These are phyloP conservation scores for Lippia alba DNA, from an alignment of 305 asterid genomes.

Conservation along the genomic window DNA sequence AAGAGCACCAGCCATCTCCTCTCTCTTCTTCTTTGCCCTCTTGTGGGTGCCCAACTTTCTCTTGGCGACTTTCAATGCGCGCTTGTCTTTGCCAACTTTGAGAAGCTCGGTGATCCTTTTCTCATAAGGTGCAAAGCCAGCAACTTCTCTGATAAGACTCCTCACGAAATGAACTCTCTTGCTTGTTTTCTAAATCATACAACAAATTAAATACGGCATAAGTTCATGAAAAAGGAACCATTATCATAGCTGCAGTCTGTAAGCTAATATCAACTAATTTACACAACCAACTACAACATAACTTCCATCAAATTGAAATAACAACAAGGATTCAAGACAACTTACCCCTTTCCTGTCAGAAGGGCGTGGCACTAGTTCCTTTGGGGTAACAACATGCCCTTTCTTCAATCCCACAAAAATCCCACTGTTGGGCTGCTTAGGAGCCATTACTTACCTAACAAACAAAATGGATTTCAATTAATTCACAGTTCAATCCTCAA, in stretches of 20 bases:
- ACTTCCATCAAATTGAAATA: neutral
- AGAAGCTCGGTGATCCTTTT: conserved; percentile 90
- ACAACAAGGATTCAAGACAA: conserved; percentile 9
- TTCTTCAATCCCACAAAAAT: conserved; percentile 65
- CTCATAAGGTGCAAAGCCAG: conserved; percentile 91
- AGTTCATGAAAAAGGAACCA: neutral
- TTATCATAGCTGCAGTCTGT: neutral
- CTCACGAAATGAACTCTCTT: conserved; percentile 78
- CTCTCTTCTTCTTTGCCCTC: conserved; percentile 88
- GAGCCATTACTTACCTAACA: conserved; percentile 62
- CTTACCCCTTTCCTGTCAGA: conserved; percentile 75
- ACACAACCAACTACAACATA: neutral
- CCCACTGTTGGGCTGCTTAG: conserved; percentile 66
- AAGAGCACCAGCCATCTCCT: conserved; percentile 77
- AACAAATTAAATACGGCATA: neutral
- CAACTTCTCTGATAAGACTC: conserved; percentile 82
- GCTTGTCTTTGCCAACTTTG: conserved; percentile 88
- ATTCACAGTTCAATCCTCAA: conserved; percentile 5
- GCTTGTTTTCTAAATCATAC: conserved; percentile 67
- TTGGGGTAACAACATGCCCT: conserved; percentile 73
- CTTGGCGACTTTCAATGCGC: conserved; percentile 85
- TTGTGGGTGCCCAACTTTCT: conserved; percentile 87
- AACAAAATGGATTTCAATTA: neutral
- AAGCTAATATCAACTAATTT: neutral
- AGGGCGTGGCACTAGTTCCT: conserved; percentile 72